Evolutionary conservation across 2,329 filamentous ascomycete genomes (phyloP).

Genomic region (Trichoderma aggressivum): DNA sequence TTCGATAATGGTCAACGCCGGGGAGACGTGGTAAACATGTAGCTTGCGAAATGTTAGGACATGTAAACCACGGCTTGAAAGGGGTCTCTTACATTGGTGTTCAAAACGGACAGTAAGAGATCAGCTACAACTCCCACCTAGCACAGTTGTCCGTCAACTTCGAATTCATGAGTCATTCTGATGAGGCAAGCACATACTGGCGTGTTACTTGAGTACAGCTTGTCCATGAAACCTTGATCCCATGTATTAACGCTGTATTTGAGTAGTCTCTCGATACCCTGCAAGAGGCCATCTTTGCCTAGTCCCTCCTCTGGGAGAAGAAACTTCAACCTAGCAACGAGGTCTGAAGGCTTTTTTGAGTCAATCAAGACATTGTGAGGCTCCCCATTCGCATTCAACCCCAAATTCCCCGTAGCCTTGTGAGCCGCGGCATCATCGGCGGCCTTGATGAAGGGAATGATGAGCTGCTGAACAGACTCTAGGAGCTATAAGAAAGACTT

Average conservation of each 20-base stretch:
- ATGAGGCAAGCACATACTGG: constrained; percentile 49
- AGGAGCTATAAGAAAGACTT: constrained; percentile 52
- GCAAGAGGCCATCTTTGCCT: constrained; percentile 71
- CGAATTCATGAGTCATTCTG: background rate
- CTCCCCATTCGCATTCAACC: constrained; percentile 38
- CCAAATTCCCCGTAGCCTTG: constrained; percentile 49
- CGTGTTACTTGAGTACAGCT: constrained; percentile 88
- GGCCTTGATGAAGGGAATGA: constrained; percentile 67
- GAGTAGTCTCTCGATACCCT: constrained; percentile 67
- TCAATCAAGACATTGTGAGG: constrained; percentile 61
- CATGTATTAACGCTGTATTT: constrained; percentile 95
- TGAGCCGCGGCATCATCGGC: constrained; percentile 60
- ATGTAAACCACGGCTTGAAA: background rate
- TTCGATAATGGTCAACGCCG: constrained; percentile 81
- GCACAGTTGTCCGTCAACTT: background rate
- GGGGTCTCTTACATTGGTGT: constrained; percentile 69
- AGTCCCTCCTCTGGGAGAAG: constrained; percentile 56
- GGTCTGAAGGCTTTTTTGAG: constrained; percentile 54
- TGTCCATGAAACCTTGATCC: constrained; percentile 95
- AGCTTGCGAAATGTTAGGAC: constrained; percentile 43
- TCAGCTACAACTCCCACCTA: constrained; percentile 81
- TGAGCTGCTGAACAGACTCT: constrained; percentile 61
- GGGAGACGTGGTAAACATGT: constrained; percentile 92
- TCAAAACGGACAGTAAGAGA: constrained; percentile 76
- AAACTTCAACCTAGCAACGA: constrained; percentile 55